Evolutionary conservation across 352 stramenopile species (phyloP), one percentile per base, ranked within the genome.

Genomic region (Globisporangium camurandrum): DNA sequence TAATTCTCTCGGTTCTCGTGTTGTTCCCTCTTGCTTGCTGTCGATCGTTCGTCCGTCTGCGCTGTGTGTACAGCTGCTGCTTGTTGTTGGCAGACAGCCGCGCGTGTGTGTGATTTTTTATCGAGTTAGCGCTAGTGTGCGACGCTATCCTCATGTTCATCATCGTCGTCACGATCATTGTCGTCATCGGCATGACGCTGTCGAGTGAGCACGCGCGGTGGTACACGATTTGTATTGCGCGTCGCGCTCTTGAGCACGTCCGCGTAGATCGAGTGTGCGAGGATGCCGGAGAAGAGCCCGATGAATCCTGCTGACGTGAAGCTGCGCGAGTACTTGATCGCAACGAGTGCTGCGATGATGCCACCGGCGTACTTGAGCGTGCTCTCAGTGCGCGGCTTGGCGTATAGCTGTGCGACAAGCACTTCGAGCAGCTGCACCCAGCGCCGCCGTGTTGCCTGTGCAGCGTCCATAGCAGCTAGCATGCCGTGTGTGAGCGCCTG

Each of bases 241-340:
- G 26, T 34, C 31, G 46, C 49, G 33, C 74, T 81, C 33, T 61
- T 65, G 45, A 88, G 51, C 49, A 88, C 74, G 31, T 88, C 77
- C 1, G 72, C 77, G 49, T 86, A 88, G 19, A 89, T 49, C 28
- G 75, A 86, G 51, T 89, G 78, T 3, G 75, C 67, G 40, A 86
- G 79, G 33, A 89, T 60, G 12, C 78, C 78, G 0, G 75, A 75
- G 28, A 89, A 54, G 19, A 89, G 38, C 1, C 78, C 78, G 24
- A 87, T 54, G 22, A 83, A 49, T 26, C 66, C 75, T 31, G 78
- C 78, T 1, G 78, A 76, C 39, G 69, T 74, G 31, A 89, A 49
- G 40, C 78, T 89, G 24, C 67, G 61, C 9, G 78, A 66, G 49
- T 75, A 87, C 45, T 74, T 70, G 50, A 83, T 63, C 19, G 78